Conservation (phyloP, 2,329 filamentous ascomycete genomes). For the Pyrenophora graminea region DNA sequence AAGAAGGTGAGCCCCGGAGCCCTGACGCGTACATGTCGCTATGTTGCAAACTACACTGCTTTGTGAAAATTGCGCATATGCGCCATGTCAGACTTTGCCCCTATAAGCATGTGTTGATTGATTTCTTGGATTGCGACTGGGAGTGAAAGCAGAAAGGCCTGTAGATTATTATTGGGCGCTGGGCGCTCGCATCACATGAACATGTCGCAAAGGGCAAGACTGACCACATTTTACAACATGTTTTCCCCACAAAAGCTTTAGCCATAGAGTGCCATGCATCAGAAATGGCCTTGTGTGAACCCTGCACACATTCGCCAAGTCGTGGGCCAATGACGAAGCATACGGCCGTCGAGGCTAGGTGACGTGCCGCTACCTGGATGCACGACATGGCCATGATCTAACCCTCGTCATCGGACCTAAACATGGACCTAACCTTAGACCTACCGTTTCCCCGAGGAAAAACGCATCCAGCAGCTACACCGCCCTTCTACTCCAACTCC, state of each 20-base stretch:
- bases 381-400: conserved; percentile 18
- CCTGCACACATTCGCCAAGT: conserved; percentile 3
- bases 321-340: background rate
- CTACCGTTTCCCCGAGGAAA: conserved; percentile 24
- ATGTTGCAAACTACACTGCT: too few relatives aligned
- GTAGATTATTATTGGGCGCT: background rate
- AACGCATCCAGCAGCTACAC: conserved; percentile 24
- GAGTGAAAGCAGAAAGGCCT: background rate
- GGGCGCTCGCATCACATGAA: background rate
- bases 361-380: conserved; percentile 12
- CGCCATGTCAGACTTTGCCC: too few relatives aligned
- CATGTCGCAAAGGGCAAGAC: background rate
- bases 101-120: too few relatives aligned
- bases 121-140: too few relatives aligned
- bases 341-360: conserved; percentile 1
- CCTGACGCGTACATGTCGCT: too few relatives aligned
- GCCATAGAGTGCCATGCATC: background rate
- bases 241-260: background rate
- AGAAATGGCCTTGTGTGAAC: background rate
- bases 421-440: conserved; percentile 2
- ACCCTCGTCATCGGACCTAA: conserved; percentile 15
- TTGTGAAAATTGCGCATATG: too few relatives aligned
- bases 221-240: background rate
- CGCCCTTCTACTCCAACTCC: conserved; percentile 18
- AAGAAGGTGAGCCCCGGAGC: too few relatives aligned